Evolutionary conservation across 495 filamentous ascomycete genomes (phyloP), one percentile per base, ranked within the genome.

Genomic region (Opeltia flavorubescens): DNA sequence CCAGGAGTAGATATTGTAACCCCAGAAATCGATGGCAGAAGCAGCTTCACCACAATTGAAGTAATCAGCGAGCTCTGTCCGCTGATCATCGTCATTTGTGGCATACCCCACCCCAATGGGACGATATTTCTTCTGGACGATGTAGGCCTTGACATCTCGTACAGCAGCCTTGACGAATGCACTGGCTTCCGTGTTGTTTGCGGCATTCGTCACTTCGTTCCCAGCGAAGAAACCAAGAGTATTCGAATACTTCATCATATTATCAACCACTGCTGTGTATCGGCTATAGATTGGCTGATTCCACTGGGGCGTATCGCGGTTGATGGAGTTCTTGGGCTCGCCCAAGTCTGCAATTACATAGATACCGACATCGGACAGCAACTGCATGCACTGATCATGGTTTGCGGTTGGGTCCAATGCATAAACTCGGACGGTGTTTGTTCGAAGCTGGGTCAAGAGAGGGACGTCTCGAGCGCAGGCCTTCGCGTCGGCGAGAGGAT

Each of bases 1-100:
- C 91, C 91, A 98, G 30, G 84, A 89, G 68, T 96, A 96, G 69
- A 95, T 89, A 67, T 96, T 98, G 75, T 95, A 95, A 44, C 91
- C 91, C 86, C 86, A 95, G 72, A 87, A 95, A 63, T 96, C 89
- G 50, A 95, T 89, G 33, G 77, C 66, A 11, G 75, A 68, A 0
- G 66, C 65, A 25, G 67, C 47, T 27, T 74, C 61, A 44, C 83
- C 84, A 57, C 91, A 98, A 74, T 95, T 84, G 71, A 98, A 91
- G 68, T 91, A 98, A 60, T 87, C 65, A 26, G 85, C 86, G 55
- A 98, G 75, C 55, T 83, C 59, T 30, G 61, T 65, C 49, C 91
- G 85, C 55, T 94, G 95, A 7, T 74, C 66, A 53, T 93, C 86
- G 58, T 98, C 91, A 60, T 91, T 89, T 59, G 89, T 86, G 34